Conservation (phyloP, 768 basidiomycete species). For the Termitomyces sp. region DNA sequence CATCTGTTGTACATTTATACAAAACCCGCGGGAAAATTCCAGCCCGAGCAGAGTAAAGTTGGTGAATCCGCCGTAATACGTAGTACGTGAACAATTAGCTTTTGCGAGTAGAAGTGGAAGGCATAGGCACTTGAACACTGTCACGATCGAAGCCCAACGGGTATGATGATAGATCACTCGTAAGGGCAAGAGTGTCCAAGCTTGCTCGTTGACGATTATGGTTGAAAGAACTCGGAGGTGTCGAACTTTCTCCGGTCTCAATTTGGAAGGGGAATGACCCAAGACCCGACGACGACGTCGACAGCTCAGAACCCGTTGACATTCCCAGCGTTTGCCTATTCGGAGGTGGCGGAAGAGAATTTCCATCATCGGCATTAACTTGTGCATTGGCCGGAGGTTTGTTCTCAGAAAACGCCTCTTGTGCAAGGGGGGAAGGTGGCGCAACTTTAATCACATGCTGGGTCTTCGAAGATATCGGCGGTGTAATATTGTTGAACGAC, state of each 20-base stretch:
- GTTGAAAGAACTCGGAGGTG: slow-evolving; percentile 31
- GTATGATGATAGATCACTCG: slow-evolving; percentile 80
- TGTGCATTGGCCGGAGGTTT: slow-evolving; percentile 14
- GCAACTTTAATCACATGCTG: slow-evolving; percentile 42
- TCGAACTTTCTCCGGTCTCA: slow-evolving; percentile 49
- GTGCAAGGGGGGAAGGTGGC: slow-evolving; percentile 54
- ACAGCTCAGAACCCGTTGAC: slow-evolving; percentile 74
- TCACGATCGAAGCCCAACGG: slow-evolving; percentile 71
- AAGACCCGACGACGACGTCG: slow-evolving; percentile 76
- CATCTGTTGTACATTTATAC: slow-evolving; percentile 16
- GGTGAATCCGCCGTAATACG: background rate
- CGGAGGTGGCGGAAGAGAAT: slow-evolving; percentile 48
- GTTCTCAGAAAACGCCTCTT: slow-evolving; percentile 37
- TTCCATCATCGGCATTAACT: slow-evolving; percentile 16
- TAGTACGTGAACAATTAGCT: slow-evolving; percentile 11
- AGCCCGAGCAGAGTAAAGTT: slow-evolving; percentile 10
- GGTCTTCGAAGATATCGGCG: slow-evolving; percentile 37
- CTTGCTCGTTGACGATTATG: slow-evolving; percentile 73
- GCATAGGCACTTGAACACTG: slow-evolving; percentile 26
- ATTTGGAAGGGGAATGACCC: slow-evolving; percentile 88
- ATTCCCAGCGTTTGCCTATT: slow-evolving; percentile 61
- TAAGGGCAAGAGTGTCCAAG: slow-evolving; percentile 80
- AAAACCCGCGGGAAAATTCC: slow-evolving; percentile 10
- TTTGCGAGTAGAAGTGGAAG: slow-evolving; percentile 16
- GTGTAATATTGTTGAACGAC: slow-evolving; percentile 40